Percentiles rank a stretch among this genome's conserved stretches.
Conservation (phyloP, 352 stramenopile genomes). For the Phytophthora cajani region DNA sequence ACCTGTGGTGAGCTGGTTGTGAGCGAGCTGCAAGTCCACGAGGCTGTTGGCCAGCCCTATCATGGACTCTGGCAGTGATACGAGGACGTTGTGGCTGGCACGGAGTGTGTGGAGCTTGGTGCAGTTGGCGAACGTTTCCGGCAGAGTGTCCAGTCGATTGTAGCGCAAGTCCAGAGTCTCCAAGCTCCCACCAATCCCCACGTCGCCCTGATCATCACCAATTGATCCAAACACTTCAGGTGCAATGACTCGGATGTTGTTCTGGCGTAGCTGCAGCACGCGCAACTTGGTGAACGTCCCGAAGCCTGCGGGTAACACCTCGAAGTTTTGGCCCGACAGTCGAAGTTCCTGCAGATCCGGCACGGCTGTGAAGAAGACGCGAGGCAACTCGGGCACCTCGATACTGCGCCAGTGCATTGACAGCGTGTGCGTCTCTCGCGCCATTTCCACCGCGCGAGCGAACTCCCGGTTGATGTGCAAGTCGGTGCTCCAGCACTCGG, state of each 20-base stretch:
- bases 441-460: conserved; percentile 42
- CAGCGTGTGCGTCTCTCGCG: conserved; percentile 46
- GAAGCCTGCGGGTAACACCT: conserved; percentile 48
- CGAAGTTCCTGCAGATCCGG: conserved; percentile 55
- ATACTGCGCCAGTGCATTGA: conserved; percentile 82
- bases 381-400: conserved; percentile 47
- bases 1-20: conserved; percentile 58
- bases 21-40: conserved; percentile 47
- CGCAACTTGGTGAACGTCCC: conserved; percentile 45
- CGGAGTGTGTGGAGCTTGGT: conserved; percentile 50
- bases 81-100: conserved; percentile 57
- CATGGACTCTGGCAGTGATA: conserved; percentile 47
- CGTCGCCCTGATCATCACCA: background rate
- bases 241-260: conserved; percentile 54
- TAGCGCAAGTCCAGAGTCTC: conserved; percentile 75
- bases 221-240: conserved; percentile 47
- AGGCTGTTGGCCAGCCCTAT: conserved; percentile 36
- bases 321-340: conserved; percentile 66
- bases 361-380: conserved; percentile 55
- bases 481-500: conserved; percentile 74
- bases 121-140: conserved; percentile 49
- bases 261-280: conserved; percentile 70
- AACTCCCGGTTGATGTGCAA: conserved; percentile 74
- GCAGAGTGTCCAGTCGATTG: conserved; percentile 56
- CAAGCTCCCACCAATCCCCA: conserved; percentile 34